Conservation (phyloP, 2,329 filamentous ascomycete species). For the Plenodomus tracheiphilus region DNA sequence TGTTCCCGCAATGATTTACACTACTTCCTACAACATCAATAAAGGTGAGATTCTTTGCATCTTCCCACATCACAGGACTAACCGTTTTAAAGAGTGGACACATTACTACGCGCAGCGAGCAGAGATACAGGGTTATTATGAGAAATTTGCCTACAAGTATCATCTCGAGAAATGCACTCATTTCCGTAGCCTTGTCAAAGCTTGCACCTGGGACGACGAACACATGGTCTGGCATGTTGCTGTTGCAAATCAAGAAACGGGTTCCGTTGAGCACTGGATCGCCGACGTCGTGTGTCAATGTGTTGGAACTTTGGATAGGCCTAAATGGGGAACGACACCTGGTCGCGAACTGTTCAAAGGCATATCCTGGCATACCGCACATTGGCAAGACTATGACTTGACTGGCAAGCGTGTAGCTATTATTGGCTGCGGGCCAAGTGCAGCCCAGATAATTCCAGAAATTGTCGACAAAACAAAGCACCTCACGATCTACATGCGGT, state of each 20-base stretch:
- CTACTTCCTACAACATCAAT: constrained; percentile 1
- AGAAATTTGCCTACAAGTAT: background rate
- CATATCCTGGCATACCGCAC: constrained; percentile 46
- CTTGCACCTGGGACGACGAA: constrained; percentile 1
- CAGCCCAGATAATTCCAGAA: constrained; percentile 46
- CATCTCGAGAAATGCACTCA: background rate
- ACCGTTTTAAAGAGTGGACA: background rate
- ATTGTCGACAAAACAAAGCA: constrained; percentile 15
- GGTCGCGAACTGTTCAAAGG: constrained; percentile 35
- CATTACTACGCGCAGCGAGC: background rate
- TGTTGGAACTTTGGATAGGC: constrained; percentile 1
- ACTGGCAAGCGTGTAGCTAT: constrained; percentile 45
- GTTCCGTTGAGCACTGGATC: background rate
- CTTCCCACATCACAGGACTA: too few relatives aligned
- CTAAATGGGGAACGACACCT: constrained; percentile 1
- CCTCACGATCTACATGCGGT: background rate
- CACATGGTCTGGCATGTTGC: background rate
- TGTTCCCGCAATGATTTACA: constrained; percentile 1
- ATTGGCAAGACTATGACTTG: constrained; percentile 40
- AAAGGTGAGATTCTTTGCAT: background rate
- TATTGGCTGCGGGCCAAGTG: constrained; percentile 42
- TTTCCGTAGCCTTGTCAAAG: background rate
- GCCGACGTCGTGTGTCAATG: constrained; percentile 3
- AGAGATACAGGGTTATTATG: background rate
- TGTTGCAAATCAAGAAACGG: background rate